phyloP scores from a whole-genome alignment of 495 filamentous ascomycete species.

The Penicillium taxi region DNA sequence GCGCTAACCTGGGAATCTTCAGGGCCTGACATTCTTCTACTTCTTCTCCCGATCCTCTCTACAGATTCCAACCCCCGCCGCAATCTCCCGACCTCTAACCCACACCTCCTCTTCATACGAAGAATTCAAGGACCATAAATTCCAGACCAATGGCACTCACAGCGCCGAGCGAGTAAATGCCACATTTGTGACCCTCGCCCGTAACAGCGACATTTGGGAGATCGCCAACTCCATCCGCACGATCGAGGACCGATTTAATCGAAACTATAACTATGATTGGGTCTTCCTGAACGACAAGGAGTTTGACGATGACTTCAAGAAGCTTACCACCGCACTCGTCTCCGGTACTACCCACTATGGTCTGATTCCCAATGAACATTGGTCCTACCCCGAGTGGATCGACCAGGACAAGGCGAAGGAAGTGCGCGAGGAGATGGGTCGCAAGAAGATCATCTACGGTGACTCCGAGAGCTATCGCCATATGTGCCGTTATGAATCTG shows the following conservation, averaged over 20 bases:
- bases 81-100: constrained; percentile 15
- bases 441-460: constrained; percentile 87
- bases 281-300: constrained; percentile 95
- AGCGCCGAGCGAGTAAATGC: constrained; percentile 75
- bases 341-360: constrained; percentile 89
- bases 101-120: constrained; percentile 26
- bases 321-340: constrained; percentile 78
- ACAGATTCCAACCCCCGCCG: constrained; percentile 28
- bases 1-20: constrained; percentile 3
- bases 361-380: constrained; percentile 73
- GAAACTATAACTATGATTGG: constrained; percentile 95
- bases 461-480: constrained; percentile 87
- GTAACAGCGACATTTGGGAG: constrained; percentile 92
- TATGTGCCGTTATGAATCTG: constrained; percentile 91
- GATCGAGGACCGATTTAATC: constrained; percentile 96
- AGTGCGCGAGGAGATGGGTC: constrained; percentile 75
- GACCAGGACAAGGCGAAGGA: constrained; percentile 76
- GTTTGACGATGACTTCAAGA: constrained; percentile 88
- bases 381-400: constrained; percentile 83
- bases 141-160: constrained; percentile 39
- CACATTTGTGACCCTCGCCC: constrained; percentile 91
- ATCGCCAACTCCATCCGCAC: constrained; percentile 90
- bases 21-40: constrained; percentile 70
- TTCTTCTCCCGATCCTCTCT: constrained; percentile 70
- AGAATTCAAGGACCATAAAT: constrained; percentile 19